Base-by-base conservation (phyloP, 176 grass and related monocot genomes). In the Typha latifolia region DNA sequence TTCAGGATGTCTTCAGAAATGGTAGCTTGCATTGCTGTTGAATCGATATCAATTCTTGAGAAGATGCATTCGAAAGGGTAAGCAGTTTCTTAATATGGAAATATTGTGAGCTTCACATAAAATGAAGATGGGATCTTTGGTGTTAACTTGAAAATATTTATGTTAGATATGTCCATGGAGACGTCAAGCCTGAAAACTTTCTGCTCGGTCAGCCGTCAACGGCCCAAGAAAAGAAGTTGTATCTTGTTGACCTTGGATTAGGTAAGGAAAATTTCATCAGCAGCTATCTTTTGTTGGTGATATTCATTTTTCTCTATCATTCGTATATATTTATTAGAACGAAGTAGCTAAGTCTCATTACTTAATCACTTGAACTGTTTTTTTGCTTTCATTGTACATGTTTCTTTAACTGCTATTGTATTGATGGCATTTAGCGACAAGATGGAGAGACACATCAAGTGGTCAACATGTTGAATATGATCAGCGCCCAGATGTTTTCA, bases 241-340 rank as follows among this genome's bases (percentile, higher is more conserved):
- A 73, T 85, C 90, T 94, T 81, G 90, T 89, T 47, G 90, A 94
- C 76, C 90, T 94, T 72, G 90, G 90, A 55, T 85, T 94, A 85
- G 90, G 90, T 94, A 76, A 80, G 32, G 12, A 72, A 71, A 21
- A 19, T 22, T 21, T 59, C 16, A 59, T 11, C 53, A 57, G 52
- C 19, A 37, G 4, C 34, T 37, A 37, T 37, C 7, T 6, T 37
- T 37, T 43, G 37, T 43, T 43, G 8, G 37, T 10, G 7, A 43
- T 43, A 43, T 43, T 43, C 1, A 43, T 10, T 10, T 43, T 43
- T 43, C 6, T 43, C 37, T 43, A 43, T 43, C 37, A 43, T 43
- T 43, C 9, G 0, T 43, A 43, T 43, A 43, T 43, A 43, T 43
- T 43, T 29, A 10, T 10, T 43, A 43, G 37, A 43, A 43, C 0